These are phyloP conservation scores for Aspergillus ustus DNA, from an alignment of 2,329 filamentous ascomycete genomes.

Conservation along the genomic window DNA sequence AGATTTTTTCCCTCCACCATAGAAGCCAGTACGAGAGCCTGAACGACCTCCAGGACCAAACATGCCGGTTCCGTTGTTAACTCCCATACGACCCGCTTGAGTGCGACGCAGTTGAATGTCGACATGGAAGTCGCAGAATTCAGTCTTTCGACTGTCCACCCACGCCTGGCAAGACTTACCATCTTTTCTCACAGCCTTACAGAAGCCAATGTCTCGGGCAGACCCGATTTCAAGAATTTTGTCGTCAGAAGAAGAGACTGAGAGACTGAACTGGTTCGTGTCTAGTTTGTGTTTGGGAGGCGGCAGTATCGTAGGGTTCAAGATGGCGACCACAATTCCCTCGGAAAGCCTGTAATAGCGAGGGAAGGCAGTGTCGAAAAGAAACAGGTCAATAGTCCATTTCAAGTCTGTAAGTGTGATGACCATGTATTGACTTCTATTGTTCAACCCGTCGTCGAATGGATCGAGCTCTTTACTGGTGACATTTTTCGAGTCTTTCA, in stretches of 20 bases:
- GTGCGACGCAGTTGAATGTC: constrained; percentile 78
- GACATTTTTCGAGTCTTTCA: constrained; percentile 51
- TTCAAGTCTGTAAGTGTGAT: constrained; percentile 84
- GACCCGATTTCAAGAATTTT: constrained; percentile 87
- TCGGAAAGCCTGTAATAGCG: constrained; percentile 92
- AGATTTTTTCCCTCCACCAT: constrained; percentile 29
- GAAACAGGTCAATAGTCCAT: constrained; percentile 87
- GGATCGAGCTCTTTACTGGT: constrained; percentile 50
- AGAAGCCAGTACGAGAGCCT: constrained; percentile 50
- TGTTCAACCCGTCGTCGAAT: constrained; percentile 59
- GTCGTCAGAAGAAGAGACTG: constrained; percentile 83
- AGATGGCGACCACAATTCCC: constrained; percentile 87
- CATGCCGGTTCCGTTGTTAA: constrained; percentile 70
- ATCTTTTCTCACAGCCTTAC: constrained; percentile 82
- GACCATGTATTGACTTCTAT: constrained; percentile 85
- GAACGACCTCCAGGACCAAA: constrained; percentile 46
- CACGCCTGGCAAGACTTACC: constrained; percentile 79
- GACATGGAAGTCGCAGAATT: constrained; percentile 92
- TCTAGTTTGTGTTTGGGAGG: constrained; percentile 75
- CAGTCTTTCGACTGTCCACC: constrained; percentile 86
- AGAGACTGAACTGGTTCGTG: constrained; percentile 82
- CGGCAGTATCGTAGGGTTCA: constrained; percentile 91
- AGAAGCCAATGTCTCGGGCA: constrained; percentile 84
- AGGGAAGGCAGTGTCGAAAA: constrained; percentile 89
- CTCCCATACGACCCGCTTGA: constrained; percentile 71